Evolutionary conservation across 148 eudicot species (phyloP), one percentile per base, ranked within the genome.

Genomic region (Vaccinium darrowii): DNA sequence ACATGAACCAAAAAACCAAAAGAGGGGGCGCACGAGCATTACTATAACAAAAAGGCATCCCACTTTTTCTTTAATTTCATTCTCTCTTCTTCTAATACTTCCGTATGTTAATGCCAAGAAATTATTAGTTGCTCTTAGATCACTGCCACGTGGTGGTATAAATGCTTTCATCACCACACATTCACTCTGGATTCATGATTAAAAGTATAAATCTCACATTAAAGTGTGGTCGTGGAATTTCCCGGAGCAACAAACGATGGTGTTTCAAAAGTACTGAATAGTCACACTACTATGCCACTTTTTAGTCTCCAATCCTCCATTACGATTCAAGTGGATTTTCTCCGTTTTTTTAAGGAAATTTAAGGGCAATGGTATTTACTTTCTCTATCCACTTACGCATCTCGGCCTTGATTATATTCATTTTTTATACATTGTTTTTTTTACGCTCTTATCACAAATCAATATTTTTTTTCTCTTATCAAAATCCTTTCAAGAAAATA

Each of bases 21-120:
- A 23, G 50, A 82, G 63, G 8, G 85, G 82, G 83, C 71, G 87
- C 89, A 87, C 88, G 83, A 76, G 88, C 87, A 82, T 86, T 79
- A 81, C 16, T 56, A 25, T 80, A 82, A 53, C 83, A 36, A 75
- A 89, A 85, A 87, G 89, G 30, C 83, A 79, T 84, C 47, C 84
- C 82, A 82, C 87, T 86, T 90, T 90, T 90, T 82, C 65, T 76
- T 67, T 80, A 69, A 47, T 9, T 69, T 6, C 23, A 27, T 60
- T 19, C 33, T 7, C 67, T 50, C 52, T n/a, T 27, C 62, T 33
- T 67, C 18, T 81, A 16, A 47, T 54, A 23, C 19, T 36, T 50
- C 39, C 39, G 3, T 36, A 36, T 36, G 39, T 43, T 43, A 43
- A 4, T 43, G 47, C 47, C 47, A 5, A 43, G 47, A 43, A 43